phyloP scores from a whole-genome alignment of 805 yeast species.

The Yarrowia osloensis region DNA sequence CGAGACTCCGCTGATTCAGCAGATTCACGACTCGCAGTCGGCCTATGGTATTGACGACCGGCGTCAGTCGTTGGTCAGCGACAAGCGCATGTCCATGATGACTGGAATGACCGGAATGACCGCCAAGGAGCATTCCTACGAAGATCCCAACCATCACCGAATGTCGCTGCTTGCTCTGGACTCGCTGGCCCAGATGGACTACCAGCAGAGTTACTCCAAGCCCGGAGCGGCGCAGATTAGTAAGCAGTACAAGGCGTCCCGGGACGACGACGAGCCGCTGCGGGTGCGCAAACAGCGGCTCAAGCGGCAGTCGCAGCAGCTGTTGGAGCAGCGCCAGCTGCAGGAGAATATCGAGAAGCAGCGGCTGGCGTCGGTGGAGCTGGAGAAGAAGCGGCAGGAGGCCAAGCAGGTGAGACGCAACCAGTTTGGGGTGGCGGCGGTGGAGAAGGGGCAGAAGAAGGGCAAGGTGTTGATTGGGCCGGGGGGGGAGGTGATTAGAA shows the following conservation, averaged over 20 bases:
- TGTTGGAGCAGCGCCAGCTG: neutral
- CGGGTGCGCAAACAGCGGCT: slow-evolving; percentile 14
- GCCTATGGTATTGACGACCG: slow-evolving; percentile 4
- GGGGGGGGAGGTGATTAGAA: slow-evolving; percentile 27
- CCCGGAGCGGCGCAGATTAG: slow-evolving; percentile 16
- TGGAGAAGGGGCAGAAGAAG: neutral
- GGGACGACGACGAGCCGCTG: slow-evolving; percentile 23
- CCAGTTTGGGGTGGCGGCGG: neutral
- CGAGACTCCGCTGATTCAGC: slow-evolving; percentile 18
- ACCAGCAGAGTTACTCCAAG: slow-evolving; percentile 10
- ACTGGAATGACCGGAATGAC: neutral
- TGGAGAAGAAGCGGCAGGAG: slow-evolving; percentile 5
- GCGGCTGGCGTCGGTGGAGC: neutral
- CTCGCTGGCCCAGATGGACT: slow-evolving; percentile 16
- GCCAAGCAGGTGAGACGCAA: neutral
- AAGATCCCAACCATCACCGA: slow-evolving; percentile 1
- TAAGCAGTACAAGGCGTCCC: slow-evolving; percentile 22
- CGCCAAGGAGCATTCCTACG: slow-evolving; percentile 3
- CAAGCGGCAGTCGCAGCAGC: slow-evolving; percentile 13
- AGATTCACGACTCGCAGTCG: neutral
- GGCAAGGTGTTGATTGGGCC: slow-evolving; percentile 30
- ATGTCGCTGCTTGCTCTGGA: slow-evolving; percentile 14
- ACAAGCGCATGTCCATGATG: slow-evolving; percentile 4
- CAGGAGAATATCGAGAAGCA: slow-evolving; percentile 21
- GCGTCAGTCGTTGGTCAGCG: neutral